These are phyloP conservation scores for Yamadazyma ubonensis DNA, from an alignment of 805 yeast genomes.

Conservation along the genomic window DNA sequence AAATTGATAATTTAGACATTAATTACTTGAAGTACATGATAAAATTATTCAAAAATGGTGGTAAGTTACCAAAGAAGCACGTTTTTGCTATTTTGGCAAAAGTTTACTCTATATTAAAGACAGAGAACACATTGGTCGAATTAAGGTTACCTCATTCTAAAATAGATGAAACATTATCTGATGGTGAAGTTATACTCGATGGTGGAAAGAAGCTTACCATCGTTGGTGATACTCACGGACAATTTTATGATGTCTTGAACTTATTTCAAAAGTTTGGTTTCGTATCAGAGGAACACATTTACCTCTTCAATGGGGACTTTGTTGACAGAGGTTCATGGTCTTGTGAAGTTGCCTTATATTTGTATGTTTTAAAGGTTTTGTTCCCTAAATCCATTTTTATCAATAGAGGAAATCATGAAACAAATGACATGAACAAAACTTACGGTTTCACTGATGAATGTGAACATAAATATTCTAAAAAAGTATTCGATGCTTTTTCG, in stretches of 20 bases:
- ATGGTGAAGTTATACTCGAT: constrained; percentile 23
- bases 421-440: constrained; percentile 93
- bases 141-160: constrained; percentile 43
- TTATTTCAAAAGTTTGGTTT: constrained; percentile 73
- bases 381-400: constrained; percentile 70
- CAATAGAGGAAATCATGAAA: constrained; percentile 96
- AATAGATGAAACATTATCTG: constrained; percentile 10
- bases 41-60: constrained; percentile 69
- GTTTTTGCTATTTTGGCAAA: constrained; percentile 78
- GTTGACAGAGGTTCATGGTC: constrained; percentile 99
- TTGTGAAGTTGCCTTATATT: constrained; percentile 85
- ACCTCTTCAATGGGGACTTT: constrained; percentile 93
- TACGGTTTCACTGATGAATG: constrained; percentile 97
- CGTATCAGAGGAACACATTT: constrained; percentile 65
- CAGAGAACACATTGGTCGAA: constrained; percentile 78
- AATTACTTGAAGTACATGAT: constrained; percentile 66
- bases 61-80: constrained; percentile 73
- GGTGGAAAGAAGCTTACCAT: constrained; percentile 62
- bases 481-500: constrained; percentile 76
- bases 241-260: constrained; percentile 84
- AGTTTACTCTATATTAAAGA: constrained; percentile 59
- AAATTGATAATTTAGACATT: constrained; percentile 43
- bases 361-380: constrained; percentile 73
- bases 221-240: constrained; percentile 98
- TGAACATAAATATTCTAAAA: constrained; percentile 81